Conservation (phyloP, 2,329 filamentous ascomycete genomes). For the Septoria petroselini region DNA sequence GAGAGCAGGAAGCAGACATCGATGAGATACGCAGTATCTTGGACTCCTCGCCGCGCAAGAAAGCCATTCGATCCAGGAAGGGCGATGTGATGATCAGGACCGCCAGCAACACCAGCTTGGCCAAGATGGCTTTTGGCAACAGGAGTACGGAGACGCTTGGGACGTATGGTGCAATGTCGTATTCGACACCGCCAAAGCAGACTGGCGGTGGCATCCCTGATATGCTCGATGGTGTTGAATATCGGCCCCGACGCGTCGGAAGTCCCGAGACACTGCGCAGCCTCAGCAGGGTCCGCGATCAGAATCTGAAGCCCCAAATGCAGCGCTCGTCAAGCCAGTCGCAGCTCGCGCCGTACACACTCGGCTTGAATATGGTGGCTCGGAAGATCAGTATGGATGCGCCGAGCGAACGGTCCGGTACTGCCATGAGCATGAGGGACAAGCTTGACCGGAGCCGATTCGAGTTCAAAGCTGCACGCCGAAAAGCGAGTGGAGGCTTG, state of each 20-base stretch:
- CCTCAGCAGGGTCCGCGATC: slow-evolving; percentile 17
- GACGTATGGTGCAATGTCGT: slow-evolving; percentile 27
- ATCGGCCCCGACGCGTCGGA: slow-evolving; percentile 29
- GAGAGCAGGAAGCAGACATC: slow-evolving; percentile 43
- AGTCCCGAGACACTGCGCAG: slow-evolving; percentile 33
- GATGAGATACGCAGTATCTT: slow-evolving; percentile 43
- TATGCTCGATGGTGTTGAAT: slow-evolving; percentile 22
- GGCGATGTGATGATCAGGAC: slow-evolving; percentile 26
- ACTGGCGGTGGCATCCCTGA: slow-evolving; percentile 3
- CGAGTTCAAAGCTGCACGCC: slow-evolving; percentile 36
- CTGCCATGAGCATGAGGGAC: slow-evolving; percentile 29
- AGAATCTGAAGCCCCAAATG: slow-evolving; percentile 13
- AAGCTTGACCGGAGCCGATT: slow-evolving; percentile 36
- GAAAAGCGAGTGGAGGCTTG: slow-evolving; percentile 31
- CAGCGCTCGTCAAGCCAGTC: slow-evolving; percentile 5
- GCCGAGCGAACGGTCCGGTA: slow-evolving; percentile 23
- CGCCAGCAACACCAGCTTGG: slow-evolving; percentile 30
- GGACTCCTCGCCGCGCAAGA: slow-evolving; percentile 47
- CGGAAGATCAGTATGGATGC: slow-evolving; percentile 22
- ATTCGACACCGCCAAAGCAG: slow-evolving; percentile 26
- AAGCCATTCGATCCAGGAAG: slow-evolving; percentile 25
- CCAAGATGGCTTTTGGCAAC: slow-evolving; percentile 23
- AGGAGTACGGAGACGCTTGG: slow-evolving; percentile 24
- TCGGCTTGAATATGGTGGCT: slow-evolving; percentile 27
- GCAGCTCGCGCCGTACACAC: slow-evolving; percentile 27